phyloP scores from a whole-genome alignment of 2,329 filamentous ascomycete species.

The Aspergillus phoenicis region DNA sequence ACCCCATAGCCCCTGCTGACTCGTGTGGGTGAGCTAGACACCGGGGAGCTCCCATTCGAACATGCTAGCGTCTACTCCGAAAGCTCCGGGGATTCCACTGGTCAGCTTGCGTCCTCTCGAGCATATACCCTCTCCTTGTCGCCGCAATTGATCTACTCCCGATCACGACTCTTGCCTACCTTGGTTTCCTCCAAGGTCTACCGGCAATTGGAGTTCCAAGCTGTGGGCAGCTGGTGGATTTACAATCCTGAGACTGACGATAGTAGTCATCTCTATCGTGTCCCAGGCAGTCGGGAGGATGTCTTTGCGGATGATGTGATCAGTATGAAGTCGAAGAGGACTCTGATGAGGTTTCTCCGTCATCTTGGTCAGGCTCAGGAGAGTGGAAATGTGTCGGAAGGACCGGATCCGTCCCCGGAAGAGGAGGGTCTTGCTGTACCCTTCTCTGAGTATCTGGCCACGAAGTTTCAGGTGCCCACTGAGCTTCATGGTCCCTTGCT shows the following conservation, averaged over 20 bases:
- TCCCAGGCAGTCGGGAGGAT: conserved; percentile 89
- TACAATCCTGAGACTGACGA: conserved; percentile 42
- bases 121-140: conserved; percentile 82
- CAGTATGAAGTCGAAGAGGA: conserved; percentile 77
- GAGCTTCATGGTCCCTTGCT: conserved; percentile 66
- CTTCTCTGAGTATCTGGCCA: conserved; percentile 50
- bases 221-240: conserved; percentile 91
- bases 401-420: conserved; percentile 48
- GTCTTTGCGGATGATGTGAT: conserved; percentile 79
- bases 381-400: conserved; percentile 41
- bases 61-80: conserved; percentile 38
- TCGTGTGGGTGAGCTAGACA: conserved; percentile 33
- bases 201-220: conserved; percentile 87
- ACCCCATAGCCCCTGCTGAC: conserved; percentile 24
- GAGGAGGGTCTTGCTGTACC: conserved; percentile 58
- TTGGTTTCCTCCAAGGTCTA: conserved; percentile 90
- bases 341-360: conserved; percentile 90
- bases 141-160: conserved; percentile 83
- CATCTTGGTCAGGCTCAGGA: conserved; percentile 68
- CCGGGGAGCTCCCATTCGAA: conserved; percentile 41
- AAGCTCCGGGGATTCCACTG: conserved; percentile 20
- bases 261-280: conserved; percentile 59
- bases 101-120: conserved; percentile 57
- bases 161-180: conserved; percentile 73
- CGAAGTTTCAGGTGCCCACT: conserved; percentile 68